phyloP scores from a whole-genome alignment of 2,329 filamentous ascomycete genomes.

The Trichoderma brevicompactum region DNA sequence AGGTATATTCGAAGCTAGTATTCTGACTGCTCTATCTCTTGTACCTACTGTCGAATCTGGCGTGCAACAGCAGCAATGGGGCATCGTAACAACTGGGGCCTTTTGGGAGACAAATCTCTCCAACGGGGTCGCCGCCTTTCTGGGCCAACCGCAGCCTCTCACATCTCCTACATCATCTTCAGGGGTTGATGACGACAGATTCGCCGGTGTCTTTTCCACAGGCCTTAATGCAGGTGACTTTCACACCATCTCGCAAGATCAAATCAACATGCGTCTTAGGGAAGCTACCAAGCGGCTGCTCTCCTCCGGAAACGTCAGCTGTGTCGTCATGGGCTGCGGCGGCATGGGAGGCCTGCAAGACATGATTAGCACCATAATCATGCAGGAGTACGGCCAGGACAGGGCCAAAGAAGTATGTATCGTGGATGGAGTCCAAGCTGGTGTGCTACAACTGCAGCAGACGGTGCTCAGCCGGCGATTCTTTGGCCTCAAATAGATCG shows the following conservation, averaged over 20 bases:
- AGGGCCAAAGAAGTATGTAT: slow-evolving; percentile 52
- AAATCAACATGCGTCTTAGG: slow-evolving; percentile 68
- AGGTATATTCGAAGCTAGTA: slow-evolving; percentile 87
- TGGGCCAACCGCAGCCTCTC: slow-evolving; percentile 52
- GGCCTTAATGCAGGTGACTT: slow-evolving; percentile 80
- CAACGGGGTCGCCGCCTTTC: slow-evolving; percentile 65
- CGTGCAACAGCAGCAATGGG: slow-evolving; percentile 56
- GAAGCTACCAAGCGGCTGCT: slow-evolving; percentile 72
- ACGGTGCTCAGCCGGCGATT: slow-evolving; percentile 50
- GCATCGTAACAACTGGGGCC: slow-evolving; percentile 85
- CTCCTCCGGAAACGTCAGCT: slow-evolving; percentile 58
- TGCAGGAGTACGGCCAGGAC: slow-evolving; percentile 50
- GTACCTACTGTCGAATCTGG: slow-evolving; percentile 34
- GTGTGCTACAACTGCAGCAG: slow-evolving; percentile 65
- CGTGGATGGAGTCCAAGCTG: slow-evolving; percentile 79
- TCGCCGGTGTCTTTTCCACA: slow-evolving; percentile 81
- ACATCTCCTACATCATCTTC: not conserved
- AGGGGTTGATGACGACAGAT: slow-evolving; percentile 48
- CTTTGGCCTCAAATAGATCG: slow-evolving; percentile 37
- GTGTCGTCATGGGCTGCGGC: slow-evolving; percentile 84
- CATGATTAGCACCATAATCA: slow-evolving; percentile 71
- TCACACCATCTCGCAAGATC: slow-evolving; percentile 67
- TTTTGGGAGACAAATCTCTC: slow-evolving; percentile 79
- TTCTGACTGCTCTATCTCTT: slow-evolving; percentile 65
- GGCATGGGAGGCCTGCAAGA: slow-evolving; percentile 87